These are phyloP conservation scores for Penicillium janthinellum DNA, from an alignment of 2,329 filamentous ascomycete genomes.

Conservation along the genomic window DNA sequence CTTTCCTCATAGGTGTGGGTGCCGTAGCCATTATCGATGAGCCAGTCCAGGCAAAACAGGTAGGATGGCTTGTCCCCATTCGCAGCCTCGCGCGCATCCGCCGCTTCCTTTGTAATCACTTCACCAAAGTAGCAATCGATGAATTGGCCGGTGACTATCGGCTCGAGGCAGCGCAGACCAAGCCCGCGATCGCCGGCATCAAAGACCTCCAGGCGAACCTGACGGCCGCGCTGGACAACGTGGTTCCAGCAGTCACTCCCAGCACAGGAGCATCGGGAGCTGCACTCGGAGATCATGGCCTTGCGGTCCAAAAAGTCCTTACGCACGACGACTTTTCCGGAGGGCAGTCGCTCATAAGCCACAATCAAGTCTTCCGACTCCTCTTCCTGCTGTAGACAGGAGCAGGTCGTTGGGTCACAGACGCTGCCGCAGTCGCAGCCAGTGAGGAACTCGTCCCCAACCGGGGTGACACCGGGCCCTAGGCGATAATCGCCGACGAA, in stretches of 20 bases:
- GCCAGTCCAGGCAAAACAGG: conserved; percentile 47
- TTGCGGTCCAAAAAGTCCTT: conserved; percentile 36
- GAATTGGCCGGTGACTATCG: conserved; percentile 46
- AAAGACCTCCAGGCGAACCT: conserved; percentile 46
- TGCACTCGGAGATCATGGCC: conserved; percentile 48
- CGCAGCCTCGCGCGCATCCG: conserved; percentile 42
- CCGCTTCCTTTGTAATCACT: conserved; percentile 41
- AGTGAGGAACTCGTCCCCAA: conserved; percentile 33
- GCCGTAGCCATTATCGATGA: conserved; percentile 18
- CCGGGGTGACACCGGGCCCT: conserved; percentile 32
- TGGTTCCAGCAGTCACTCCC: conserved; percentile 42
- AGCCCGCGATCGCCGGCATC: conserved; percentile 46
- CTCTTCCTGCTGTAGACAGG: conserved; percentile 36
- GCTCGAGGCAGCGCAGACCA: conserved; percentile 43
- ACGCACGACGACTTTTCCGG: conserved; percentile 28
- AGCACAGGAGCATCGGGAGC: conserved; percentile 39
- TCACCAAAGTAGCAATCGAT: conserved; percentile 51
- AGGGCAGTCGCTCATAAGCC: conserved; percentile 29
- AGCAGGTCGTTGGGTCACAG: conserved; percentile 32
- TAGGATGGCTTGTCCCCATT: conserved; percentile 40
- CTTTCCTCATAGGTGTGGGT: conserved; percentile 28
- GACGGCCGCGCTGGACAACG: conserved; percentile 45
- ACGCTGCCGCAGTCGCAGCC: conserved; percentile 35
- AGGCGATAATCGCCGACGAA: conserved; percentile 43
- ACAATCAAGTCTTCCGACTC: conserved; percentile 33